Conservation (phyloP, 1,139 yeast genomes). For the Saccharomyces hybrid region DNA sequence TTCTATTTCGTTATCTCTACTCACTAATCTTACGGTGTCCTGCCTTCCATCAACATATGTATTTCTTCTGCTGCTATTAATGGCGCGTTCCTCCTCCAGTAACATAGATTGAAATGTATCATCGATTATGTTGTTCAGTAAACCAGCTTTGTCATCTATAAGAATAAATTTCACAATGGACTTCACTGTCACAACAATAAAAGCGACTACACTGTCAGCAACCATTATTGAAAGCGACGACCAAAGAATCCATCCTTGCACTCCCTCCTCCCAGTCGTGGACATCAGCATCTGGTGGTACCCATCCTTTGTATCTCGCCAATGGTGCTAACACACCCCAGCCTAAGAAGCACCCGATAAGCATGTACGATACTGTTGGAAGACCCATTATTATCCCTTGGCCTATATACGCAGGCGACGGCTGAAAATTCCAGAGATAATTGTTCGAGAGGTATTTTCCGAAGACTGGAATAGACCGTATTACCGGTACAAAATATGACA, state of each 20-base stretch:
- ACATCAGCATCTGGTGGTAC: slow-evolving; percentile 67
- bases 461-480: slow-evolving; percentile 66
- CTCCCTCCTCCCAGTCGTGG: slow-evolving; percentile 88
- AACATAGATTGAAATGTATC: slow-evolving; percentile 30
- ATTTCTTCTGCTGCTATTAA: slow-evolving; percentile 17
- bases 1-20: slow-evolving; percentile 32
- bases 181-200: slow-evolving; percentile 51
- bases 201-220: slow-evolving; percentile 80
- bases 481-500: slow-evolving; percentile 66
- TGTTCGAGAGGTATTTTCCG: slow-evolving; percentile 54
- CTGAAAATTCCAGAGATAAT: slow-evolving; percentile 82
- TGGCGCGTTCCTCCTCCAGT: slow-evolving; percentile 28
- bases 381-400: slow-evolving; percentile 96
- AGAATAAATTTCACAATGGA: slow-evolving; percentile 34
- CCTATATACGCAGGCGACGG: slow-evolving; percentile 97
- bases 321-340: slow-evolving; percentile 84
- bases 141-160: slow-evolving; percentile 20
- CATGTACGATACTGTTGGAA: slow-evolving; percentile 88
- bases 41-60: slow-evolving; percentile 9
- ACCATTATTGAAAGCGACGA: slow-evolving; percentile 89
- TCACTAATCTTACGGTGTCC: slow-evolving; percentile 26
- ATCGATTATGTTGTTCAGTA: slow-evolving; percentile 22
- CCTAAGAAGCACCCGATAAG: slow-evolving; percentile 82
- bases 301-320: slow-evolving; percentile 67
- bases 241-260: slow-evolving; percentile 98